Base-by-base conservation (phyloP, 2,329 filamentous ascomycete genomes). In the Xylariaceae sp. region DNA sequence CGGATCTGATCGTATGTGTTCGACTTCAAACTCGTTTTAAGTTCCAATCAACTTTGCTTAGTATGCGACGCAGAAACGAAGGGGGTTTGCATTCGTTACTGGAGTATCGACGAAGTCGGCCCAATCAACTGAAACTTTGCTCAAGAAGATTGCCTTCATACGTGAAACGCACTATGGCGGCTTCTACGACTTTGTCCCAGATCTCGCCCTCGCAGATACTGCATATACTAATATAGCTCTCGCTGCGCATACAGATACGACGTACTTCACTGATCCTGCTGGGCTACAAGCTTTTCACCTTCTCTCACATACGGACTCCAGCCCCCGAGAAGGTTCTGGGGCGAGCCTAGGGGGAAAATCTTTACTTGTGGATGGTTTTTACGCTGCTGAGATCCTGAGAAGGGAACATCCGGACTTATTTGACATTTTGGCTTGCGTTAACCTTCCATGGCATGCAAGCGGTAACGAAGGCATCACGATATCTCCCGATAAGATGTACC, bases 241-340 rank as follows among this genome's bases (percentile, higher is more conserved):
- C 2, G 84, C 85, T 16, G 87, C 89, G 1, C 94, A 99, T 72
- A 97, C 93, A 1, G 94, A 99, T 73, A 97, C 85, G 6, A 96
- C 93, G 1, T 97, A 99, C 73, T 97, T 97, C 74, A 92, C 85
- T 18, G 93, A 97, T 59, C 93, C 94, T 0, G 87, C 90, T 2
- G 91, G 93, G 8, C 81, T 99, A 27, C 94, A 99, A 71, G 86
- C 94, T 21, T 95, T 99, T 72, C 94, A 99, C 68, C 78, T 97
- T 40, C 81, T 97, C 23, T 94, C 90, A 0, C 91, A 95, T 70
- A 72, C 62, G 53, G 76, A 64, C 11, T 16, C 62, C 5, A 67
- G 46, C 20, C 35, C 53, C 8, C 26, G 53, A 3, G 37, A 47
- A 6, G 26, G 40, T 4, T 24, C 70, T 1, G 65, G 56, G 1